These are phyloP conservation scores for Helenozyma baotianmanensis DNA, from an alignment of 805 yeast species.

Conservation along the genomic window DNA sequence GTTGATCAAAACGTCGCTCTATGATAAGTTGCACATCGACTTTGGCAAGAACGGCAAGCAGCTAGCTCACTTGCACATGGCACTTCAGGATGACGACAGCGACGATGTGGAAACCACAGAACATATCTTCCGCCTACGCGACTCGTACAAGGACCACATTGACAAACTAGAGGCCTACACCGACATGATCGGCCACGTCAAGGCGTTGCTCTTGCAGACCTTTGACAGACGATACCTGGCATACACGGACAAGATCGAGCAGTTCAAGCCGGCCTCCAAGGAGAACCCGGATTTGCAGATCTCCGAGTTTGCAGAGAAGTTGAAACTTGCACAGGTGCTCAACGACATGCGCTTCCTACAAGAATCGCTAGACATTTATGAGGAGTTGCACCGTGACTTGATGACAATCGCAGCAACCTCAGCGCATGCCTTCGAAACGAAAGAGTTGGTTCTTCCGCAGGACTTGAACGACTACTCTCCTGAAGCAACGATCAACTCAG, in stretches of 20 bases:
- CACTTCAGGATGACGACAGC: no score
- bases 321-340: conserved; percentile 49
- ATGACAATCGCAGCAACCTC: conserved; percentile 4
- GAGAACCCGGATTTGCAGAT: conserved; percentile 15
- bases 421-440: neutral
- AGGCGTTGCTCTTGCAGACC: conserved; percentile 47
- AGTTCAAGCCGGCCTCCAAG: conserved; percentile 28
- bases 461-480: conserved; percentile 8
- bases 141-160: conserved; percentile 26
- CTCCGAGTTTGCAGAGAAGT: conserved; percentile 37
- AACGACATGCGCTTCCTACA: conserved; percentile 54
- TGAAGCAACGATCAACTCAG: conserved; percentile 2
- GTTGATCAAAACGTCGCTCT: conserved; percentile 42
- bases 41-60: conserved; percentile 42
- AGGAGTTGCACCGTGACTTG: conserved; percentile 34
- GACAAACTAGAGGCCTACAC: conserved; percentile 52
- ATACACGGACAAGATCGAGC: conserved; percentile 10
- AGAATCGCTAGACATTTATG: conserved; percentile 54
- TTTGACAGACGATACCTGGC: conserved; percentile 33
- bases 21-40: conserved; percentile 53
- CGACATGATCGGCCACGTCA: conserved; percentile 40
- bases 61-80: conserved; percentile 22
- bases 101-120: conserved; percentile 6
- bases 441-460: neutral
- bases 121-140: conserved; percentile 31